These are phyloP conservation scores for Delphinella strobiligena DNA, from an alignment of 2,329 filamentous ascomycete species.

Conservation along the genomic window DNA sequence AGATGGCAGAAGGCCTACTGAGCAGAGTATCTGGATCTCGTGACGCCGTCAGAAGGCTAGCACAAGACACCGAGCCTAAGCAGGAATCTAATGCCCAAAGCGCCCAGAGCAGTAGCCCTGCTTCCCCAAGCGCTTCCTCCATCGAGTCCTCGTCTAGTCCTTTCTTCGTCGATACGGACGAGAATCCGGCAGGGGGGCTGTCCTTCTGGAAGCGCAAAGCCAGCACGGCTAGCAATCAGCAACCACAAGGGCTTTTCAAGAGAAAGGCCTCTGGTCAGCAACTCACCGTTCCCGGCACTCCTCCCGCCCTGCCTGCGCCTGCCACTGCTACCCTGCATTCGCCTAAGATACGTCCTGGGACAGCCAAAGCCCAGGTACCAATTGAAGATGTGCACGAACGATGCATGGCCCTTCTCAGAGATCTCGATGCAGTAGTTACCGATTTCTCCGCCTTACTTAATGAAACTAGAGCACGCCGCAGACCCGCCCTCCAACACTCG, in stretches of 20 bases:
- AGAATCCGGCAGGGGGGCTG: constrained; percentile 42
- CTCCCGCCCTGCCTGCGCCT: constrained; percentile 17
- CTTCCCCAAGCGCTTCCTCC: constrained; percentile 7
- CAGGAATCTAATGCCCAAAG: constrained; percentile 43
- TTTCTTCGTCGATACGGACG: constrained; percentile 21
- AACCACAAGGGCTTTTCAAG: constrained; percentile 31
- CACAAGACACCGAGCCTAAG: constrained; percentile 68
- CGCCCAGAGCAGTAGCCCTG: constrained; percentile 2
- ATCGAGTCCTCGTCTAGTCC: constrained; percentile 14
- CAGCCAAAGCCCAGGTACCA: constrained; percentile 7
- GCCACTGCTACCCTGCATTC: constrained; percentile 23
- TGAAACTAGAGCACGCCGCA: constrained; percentile 67
- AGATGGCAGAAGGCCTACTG: constrained; percentile 71
- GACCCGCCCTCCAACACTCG: constrained; percentile 21
- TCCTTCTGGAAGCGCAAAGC: constrained; percentile 90
- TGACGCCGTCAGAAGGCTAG: constrained; percentile 76
- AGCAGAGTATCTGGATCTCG: constrained; percentile 77
- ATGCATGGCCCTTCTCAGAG: constrained; percentile 68
- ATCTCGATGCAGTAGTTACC: constrained; percentile 70
- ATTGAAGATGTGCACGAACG: constrained; percentile 61
- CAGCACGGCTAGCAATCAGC: constrained; percentile 37
- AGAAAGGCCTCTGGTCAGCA: constrained; percentile 41
- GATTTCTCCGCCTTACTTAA: constrained; percentile 70
- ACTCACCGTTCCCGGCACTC: constrained; percentile 31
- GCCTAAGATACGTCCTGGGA: constrained; percentile 18